These are phyloP conservation scores for Fusarium anguioides DNA, from an alignment of 2,329 filamentous ascomycete genomes.

Conservation along the genomic window DNA sequence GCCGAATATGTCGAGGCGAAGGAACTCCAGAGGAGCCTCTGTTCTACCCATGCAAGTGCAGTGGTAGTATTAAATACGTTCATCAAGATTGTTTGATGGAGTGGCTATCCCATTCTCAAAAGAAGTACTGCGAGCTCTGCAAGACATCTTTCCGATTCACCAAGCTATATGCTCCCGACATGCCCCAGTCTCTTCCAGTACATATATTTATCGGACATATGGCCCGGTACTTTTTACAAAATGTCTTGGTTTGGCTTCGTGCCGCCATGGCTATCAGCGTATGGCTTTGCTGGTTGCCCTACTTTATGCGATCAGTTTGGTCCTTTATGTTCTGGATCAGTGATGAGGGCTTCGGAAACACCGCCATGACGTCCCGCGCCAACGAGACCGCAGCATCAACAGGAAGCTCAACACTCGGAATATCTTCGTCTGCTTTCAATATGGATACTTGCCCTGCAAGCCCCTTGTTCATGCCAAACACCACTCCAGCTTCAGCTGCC, in stretches of 20 bases:
- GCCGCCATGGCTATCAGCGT: constrained; percentile 82
- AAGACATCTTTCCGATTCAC: constrained; percentile 99
- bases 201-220: constrained; percentile 85
- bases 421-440: constrained; percentile 45
- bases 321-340: constrained; percentile 94
- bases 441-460: constrained; percentile 51
- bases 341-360: constrained; percentile 72
- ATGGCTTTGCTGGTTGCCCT: constrained; percentile 90
- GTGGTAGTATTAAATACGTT: constrained; percentile 97
- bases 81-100: constrained; percentile 99
- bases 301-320: constrained; percentile 92
- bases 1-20: constrained; percentile 95
- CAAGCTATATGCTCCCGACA: constrained; percentile 93
- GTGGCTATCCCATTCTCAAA: constrained; percentile 98
- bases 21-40: constrained; percentile 84
- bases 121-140: constrained; percentile 99
- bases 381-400: constrained; percentile 36
- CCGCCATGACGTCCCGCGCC: constrained; percentile 43
- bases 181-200: constrained; percentile 86
- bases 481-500: constrained; percentile 48
- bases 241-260: constrained; percentile 81
- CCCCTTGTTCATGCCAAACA: constrained; percentile 49
- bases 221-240: constrained; percentile 75
- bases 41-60: constrained; percentile 99
- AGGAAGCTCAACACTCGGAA: constrained; percentile 44